phyloP scores from a whole-genome alignment of 2,329 filamentous ascomycete species.

The Cladosporium sp. region DNA sequence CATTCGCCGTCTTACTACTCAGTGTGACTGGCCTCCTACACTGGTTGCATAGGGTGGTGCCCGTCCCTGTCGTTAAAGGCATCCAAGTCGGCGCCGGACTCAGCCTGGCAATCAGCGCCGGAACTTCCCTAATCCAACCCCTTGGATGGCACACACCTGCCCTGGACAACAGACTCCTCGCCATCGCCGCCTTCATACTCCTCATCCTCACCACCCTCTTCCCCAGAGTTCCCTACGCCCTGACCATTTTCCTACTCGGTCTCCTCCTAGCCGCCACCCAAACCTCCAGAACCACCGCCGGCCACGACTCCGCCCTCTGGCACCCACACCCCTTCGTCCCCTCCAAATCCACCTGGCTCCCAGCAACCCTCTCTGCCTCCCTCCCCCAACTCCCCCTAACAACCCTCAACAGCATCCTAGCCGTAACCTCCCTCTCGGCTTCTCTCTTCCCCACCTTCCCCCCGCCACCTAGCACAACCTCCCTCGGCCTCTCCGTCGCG shows the following conservation, averaged over 20 bases:
- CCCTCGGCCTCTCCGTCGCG: conserved; percentile 74
- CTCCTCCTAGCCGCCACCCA: conserved; percentile 52
- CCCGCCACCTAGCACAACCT: conserved; percentile 61
- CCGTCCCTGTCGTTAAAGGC: conserved; percentile 83
- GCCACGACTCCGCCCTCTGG: conserved; percentile 44
- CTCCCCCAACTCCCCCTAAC: conserved; percentile 86
- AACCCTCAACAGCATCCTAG: conserved; percentile 86
- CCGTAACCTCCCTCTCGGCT: conserved; percentile 69
- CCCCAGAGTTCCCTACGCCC: conserved; percentile 68
- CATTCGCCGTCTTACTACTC: conserved; percentile 65
- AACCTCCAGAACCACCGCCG: neutral
- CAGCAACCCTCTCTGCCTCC: conserved; percentile 59
- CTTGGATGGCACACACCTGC: conserved; percentile 62
- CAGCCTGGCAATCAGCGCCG: conserved; percentile 72
- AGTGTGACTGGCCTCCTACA: conserved; percentile 72
- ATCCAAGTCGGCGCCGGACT: conserved; percentile 91
- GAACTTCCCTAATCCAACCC: conserved; percentile 58
- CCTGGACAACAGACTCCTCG: conserved; percentile 75
- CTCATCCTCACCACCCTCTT: conserved; percentile 62
- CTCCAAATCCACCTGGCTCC: conserved; percentile 40
- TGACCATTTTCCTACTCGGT: conserved; percentile 64
- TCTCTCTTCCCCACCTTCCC: conserved; percentile 62
- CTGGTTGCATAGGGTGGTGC: conserved; percentile 67
- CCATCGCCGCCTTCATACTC: conserved; percentile 63
- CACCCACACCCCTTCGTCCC: conserved; percentile 49